phyloP scores from a whole-genome alignment of 768 basidiomycete species.

The Pluteus cervinus region DNA sequence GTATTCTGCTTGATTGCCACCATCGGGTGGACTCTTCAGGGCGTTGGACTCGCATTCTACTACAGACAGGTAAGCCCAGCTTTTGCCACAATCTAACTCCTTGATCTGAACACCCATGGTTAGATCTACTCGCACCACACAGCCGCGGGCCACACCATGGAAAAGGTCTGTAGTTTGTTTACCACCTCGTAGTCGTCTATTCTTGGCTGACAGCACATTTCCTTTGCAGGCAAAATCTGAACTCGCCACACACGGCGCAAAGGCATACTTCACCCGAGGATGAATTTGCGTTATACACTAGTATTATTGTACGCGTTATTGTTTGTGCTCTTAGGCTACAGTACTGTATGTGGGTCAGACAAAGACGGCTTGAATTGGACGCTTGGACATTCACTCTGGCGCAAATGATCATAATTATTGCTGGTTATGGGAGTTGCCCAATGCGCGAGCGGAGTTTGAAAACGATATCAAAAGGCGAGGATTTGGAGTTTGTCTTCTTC shows the following conservation, averaged over 20 bases:
- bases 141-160: conserved; percentile 82
- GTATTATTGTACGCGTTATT: conserved; percentile 3
- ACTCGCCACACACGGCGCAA: conserved; percentile 78
- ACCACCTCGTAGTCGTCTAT: neutral
- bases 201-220: conserved; percentile 5
- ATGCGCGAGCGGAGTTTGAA: conserved; percentile 42
- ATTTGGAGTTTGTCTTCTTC: conserved; percentile 32
- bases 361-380: no score
- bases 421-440: conserved; percentile 20
- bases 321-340: conserved; percentile 5
- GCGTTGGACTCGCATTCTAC: conserved; percentile 73
- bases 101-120: conserved; percentile 9
- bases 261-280: conserved; percentile 82
- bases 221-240: conserved; percentile 70
- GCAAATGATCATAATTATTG: conserved; percentile 1
- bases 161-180: conserved; percentile 50
- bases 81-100: conserved; percentile 7
- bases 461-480: conserved; percentile 23
- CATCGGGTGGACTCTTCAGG: conserved; percentile 84
- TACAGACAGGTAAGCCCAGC: conserved; percentile 61
- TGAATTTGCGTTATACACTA: conserved; percentile 25
- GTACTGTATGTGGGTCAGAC: no score
- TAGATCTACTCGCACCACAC: conserved; percentile 77
- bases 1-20: conserved; percentile 78
- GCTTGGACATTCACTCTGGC: conserved; percentile 24